Percentiles rank a stretch among this genome's conserved stretches.
phyloP scores from a whole-genome alignment of 2,329 filamentous ascomycete species.

The Verticillium nubilum region DNA sequence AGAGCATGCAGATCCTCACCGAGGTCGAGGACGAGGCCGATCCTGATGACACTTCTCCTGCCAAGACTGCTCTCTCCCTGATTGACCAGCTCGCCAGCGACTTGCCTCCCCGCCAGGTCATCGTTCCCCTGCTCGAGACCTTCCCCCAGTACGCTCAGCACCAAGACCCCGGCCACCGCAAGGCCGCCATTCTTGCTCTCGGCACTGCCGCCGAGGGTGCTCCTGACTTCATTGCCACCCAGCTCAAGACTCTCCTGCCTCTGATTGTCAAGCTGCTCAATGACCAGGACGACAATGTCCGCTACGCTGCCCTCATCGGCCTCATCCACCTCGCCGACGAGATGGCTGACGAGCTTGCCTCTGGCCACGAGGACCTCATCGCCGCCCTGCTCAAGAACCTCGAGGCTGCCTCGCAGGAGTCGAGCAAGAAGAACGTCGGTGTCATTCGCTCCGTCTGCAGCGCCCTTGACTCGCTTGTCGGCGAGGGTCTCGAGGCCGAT shows the following conservation, averaged over 20 bases:
- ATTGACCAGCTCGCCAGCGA: conserved; percentile 85
- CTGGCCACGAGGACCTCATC: conserved; percentile 80
- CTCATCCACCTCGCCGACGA: conserved; percentile 90
- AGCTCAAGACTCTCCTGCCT: conserved; percentile 81
- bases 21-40: conserved; percentile 85
- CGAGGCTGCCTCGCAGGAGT: conserved; percentile 66
- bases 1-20: conserved; percentile 82
- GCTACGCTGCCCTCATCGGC: conserved; percentile 80
- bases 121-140: conserved; percentile 84
- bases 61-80: conserved; percentile 76
- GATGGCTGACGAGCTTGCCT: conserved; percentile 81
- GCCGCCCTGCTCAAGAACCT: conserved; percentile 83
- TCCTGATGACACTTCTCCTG: conserved; percentile 67
- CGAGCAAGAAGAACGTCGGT: conserved; percentile 70
- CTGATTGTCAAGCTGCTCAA: conserved; percentile 76
- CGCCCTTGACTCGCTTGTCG: conserved; percentile 85
- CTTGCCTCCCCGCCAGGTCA: conserved; percentile 87
- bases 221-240: conserved; percentile 93
- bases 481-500: conserved; percentile 75
- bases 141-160: conserved; percentile 77
- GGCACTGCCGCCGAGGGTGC: conserved; percentile 95
- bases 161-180: conserved; percentile 70
- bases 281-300: conserved; percentile 78
- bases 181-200: conserved; percentile 85
- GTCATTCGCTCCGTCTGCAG: conserved; percentile 88